These are phyloP conservation scores for Asterochloris erici DNA, from an alignment of 139 green algal genomes.

Conservation along the genomic window DNA sequence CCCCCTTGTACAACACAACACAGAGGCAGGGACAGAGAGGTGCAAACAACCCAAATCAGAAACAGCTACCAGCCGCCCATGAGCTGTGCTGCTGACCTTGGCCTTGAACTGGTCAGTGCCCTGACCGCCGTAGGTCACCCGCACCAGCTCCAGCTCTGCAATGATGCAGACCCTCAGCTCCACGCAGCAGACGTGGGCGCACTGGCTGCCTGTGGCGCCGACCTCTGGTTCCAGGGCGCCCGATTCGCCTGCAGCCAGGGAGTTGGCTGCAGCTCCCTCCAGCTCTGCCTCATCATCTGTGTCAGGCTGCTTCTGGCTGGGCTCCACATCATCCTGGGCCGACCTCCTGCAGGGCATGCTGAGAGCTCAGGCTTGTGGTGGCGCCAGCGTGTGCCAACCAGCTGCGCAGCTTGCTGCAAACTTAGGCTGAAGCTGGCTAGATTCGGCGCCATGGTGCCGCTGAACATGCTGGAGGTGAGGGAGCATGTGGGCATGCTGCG, in stretches of 20 bases:
- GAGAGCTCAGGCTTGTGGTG: no score
- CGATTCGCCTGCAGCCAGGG: neutral
- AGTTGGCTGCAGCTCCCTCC: no score
- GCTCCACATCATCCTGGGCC: no score
- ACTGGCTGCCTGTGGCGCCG: conserved; percentile 26
- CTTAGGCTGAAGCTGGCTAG: no score
- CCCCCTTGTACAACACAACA: neutral
- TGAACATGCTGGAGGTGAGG: no score
- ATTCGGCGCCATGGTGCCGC: no score
- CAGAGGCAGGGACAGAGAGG: neutral
- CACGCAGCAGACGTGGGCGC: conserved; percentile 42
- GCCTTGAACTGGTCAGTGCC: conserved; percentile 50
- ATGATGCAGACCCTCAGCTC: conserved; percentile 49
- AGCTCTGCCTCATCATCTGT: no score
- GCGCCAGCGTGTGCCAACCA: no score
- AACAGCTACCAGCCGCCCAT: neutral
- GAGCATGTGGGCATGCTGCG: no score
- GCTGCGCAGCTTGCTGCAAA: no score
- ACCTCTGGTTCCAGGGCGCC: neutral
- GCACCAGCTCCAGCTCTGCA: conserved; percentile 31
- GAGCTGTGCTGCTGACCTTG: conserved; percentile 28
- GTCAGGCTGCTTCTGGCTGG: no score
- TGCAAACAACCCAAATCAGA: neutral
- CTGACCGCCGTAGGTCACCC: conserved; percentile 28
- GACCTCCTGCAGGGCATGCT: no score